phyloP scores from a whole-genome alignment of 257 asterid genomes.

The Perilla frutescens region DNA sequence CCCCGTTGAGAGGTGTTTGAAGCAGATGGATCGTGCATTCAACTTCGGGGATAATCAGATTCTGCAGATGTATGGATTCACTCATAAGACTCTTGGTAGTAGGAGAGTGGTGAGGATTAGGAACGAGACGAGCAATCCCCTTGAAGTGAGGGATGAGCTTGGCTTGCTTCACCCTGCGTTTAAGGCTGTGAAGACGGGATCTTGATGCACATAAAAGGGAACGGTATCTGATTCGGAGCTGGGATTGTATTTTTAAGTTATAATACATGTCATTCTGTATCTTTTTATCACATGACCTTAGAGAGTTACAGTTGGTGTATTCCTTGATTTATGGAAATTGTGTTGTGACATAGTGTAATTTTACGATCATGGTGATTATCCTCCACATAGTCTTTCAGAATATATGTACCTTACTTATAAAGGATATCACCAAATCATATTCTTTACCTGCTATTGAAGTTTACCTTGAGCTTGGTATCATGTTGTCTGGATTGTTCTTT shows the following conservation, averaged over 20 bases:
- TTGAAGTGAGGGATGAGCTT: conserved; percentile 60
- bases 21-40: conserved; percentile 91
- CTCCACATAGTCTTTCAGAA: conserved; percentile 11
- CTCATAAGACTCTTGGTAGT: conserved; percentile 68
- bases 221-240: conserved; percentile 17
- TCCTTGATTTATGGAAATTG: conserved; percentile 45
- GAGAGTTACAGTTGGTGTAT: conserved; percentile 37
- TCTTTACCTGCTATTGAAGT: conserved; percentile 11
- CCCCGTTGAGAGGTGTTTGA: conserved; percentile 89
- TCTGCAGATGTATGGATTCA: conserved; percentile 82
- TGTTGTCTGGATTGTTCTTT: neutral
- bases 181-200: conserved; percentile 57
- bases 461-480: neutral
- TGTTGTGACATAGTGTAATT: conserved; percentile 42
- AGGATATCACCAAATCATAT: conserved; percentile 11
- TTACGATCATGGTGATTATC: neutral
- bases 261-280: conserved; percentile 24
- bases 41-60: conserved; percentile 87
- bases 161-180: conserved; percentile 84
- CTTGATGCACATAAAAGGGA: conserved; percentile 32
- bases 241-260: conserved; percentile 32
- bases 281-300: conserved; percentile 33
- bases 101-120: conserved; percentile 68
- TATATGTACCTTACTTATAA: conserved; percentile 14
- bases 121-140: conserved; percentile 78